phyloP scores from a whole-genome alignment of 2,329 filamentous ascomycete species.

The Colletotrichum sp. region DNA sequence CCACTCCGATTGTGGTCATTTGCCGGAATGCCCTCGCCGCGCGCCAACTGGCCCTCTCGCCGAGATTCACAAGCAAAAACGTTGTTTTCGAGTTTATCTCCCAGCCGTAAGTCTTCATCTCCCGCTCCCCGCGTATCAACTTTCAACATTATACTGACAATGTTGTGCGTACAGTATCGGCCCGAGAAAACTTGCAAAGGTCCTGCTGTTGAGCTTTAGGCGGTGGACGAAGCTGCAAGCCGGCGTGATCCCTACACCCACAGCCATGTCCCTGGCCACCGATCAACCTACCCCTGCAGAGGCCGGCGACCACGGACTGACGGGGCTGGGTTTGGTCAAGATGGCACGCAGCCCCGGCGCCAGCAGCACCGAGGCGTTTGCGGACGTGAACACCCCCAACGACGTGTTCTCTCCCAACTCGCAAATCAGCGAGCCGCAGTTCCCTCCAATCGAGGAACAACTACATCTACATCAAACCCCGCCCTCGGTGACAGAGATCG shows the following conservation, averaged over 20 bases:
- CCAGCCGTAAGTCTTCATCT: slow-evolving; percentile 41
- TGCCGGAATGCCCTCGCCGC: slow-evolving; percentile 34
- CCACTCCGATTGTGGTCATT: slow-evolving; percentile 29
- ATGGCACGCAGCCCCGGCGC: background rate
- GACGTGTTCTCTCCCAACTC: background rate
- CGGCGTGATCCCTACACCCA: background rate
- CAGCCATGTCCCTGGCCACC: background rate
- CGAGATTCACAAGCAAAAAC: slow-evolving; percentile 21
- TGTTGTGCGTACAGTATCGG: slow-evolving; percentile 28
- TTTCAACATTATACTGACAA: accelerated
- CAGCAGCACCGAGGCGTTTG: background rate
- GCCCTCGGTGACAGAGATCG: accelerated
- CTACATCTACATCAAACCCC: background rate
- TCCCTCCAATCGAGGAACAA: background rate
- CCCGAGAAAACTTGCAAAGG: slow-evolving; percentile 39
- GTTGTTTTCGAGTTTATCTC: slow-evolving; percentile 40
- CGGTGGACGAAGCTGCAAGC: slow-evolving; percentile 28
- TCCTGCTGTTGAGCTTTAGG: slow-evolving; percentile 29
- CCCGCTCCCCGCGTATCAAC: accelerated
- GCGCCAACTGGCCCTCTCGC: slow-evolving; percentile 24
- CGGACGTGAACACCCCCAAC: accelerated
- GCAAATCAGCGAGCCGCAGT: background rate
- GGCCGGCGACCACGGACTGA: accelerated
- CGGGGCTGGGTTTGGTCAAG: accelerated
- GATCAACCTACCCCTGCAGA: background rate